Evolutionary conservation across 768 basidiomycete species (phyloP).

Genomic region (Hortiboletus flavorubellus): DNA sequence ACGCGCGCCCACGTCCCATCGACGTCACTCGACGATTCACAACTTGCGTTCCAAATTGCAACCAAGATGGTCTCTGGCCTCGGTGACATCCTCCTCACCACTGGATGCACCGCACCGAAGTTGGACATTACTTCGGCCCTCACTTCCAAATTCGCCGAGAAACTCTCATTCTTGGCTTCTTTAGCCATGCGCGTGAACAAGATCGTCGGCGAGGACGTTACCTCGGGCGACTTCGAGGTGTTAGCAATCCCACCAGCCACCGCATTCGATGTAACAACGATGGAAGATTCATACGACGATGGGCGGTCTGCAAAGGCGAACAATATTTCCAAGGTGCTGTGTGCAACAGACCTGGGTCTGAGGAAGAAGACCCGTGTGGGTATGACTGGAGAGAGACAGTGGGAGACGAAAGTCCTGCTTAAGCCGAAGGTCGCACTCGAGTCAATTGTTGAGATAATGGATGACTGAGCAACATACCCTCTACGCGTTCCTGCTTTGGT

Average conservation of each 20-base stretch:
- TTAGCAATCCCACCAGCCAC: slow-evolving; percentile 24
- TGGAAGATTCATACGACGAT: slow-evolving; percentile 35
- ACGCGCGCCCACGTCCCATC: slow-evolving; percentile 33
- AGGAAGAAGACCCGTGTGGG: slow-evolving; percentile 27
- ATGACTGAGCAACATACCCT: slow-evolving; percentile 19
- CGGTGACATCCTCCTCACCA: slow-evolving; percentile 26
- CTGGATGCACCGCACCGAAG: slow-evolving; percentile 25
- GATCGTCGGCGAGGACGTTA: slow-evolving; percentile 30
- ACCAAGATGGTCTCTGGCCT: slow-evolving; percentile 26
- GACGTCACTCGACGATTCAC: slow-evolving; percentile 19
- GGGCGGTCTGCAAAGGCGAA: slow-evolving; percentile 10
- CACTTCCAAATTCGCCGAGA: slow-evolving; percentile 40
- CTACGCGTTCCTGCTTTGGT: neutral
- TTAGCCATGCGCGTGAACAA: slow-evolving; percentile 47
- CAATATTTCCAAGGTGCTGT: slow-evolving; percentile 25
- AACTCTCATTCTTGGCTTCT: slow-evolving; percentile 41
- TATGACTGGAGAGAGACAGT: slow-evolving; percentile 26
- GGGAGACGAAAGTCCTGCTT: slow-evolving; percentile 33
- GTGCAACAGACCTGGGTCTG: slow-evolving; percentile 38
- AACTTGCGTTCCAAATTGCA: slow-evolving; percentile 23
- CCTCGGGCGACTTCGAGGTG: slow-evolving; percentile 32
- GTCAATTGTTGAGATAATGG: slow-evolving; percentile 34
- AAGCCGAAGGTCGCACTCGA: slow-evolving; percentile 40
- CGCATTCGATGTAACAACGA: slow-evolving; percentile 22
- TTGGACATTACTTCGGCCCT: slow-evolving; percentile 37